Conservation (phyloP, 2,329 filamentous ascomycete genomes). For the Teratosphaeria nubilosa region DNA sequence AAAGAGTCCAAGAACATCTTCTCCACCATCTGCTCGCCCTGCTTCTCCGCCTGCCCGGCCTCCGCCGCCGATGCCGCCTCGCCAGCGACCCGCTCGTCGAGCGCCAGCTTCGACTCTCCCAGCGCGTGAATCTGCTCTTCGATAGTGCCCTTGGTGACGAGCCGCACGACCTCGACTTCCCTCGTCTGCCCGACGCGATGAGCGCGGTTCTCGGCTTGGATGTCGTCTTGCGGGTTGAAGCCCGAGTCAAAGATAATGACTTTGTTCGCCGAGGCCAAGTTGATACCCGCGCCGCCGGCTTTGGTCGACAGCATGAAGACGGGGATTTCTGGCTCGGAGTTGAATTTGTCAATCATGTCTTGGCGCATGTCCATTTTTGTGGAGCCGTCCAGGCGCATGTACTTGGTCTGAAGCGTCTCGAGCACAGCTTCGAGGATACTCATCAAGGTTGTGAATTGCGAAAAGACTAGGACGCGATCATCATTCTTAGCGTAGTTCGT, state of each 20-base stretch:
- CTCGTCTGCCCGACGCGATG: constrained; percentile 87
- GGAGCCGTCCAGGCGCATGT: constrained; percentile 76
- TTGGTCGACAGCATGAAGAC: constrained; percentile 91
- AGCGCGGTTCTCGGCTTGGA: constrained; percentile 95
- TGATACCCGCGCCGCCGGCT: constrained; percentile 93
- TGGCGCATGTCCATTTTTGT: constrained; percentile 78
- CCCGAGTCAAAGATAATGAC: constrained; percentile 93
- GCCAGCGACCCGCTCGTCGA: constrained; percentile 65
- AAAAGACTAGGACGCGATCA: constrained; percentile 83
- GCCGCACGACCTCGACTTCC: constrained; percentile 79
- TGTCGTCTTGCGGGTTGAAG: constrained; percentile 97
- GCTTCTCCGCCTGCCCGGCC: constrained; percentile 29
- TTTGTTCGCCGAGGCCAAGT: constrained; percentile 90
- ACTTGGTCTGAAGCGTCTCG: constrained; percentile 59
- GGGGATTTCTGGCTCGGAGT: constrained; percentile 62
- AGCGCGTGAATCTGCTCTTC: constrained; percentile 90
- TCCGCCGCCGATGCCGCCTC: constrained; percentile 35
- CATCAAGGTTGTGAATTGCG: constrained; percentile 83
- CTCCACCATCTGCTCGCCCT: constrained; percentile 25
- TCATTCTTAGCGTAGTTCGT: constrained; percentile 64
- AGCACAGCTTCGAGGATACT: constrained; percentile 82
- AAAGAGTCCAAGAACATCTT: constrained; percentile 28
- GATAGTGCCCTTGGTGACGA: constrained; percentile 72
- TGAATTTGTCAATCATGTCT: constrained; percentile 78
- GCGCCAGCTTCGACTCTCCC: constrained; percentile 82